A percentile compares a stretch with the other conserved stretches of the same genome.
These are phyloP conservation scores for Mycena floridula DNA, from an alignment of 768 basidiomycete genomes.

Conservation along the genomic window DNA sequence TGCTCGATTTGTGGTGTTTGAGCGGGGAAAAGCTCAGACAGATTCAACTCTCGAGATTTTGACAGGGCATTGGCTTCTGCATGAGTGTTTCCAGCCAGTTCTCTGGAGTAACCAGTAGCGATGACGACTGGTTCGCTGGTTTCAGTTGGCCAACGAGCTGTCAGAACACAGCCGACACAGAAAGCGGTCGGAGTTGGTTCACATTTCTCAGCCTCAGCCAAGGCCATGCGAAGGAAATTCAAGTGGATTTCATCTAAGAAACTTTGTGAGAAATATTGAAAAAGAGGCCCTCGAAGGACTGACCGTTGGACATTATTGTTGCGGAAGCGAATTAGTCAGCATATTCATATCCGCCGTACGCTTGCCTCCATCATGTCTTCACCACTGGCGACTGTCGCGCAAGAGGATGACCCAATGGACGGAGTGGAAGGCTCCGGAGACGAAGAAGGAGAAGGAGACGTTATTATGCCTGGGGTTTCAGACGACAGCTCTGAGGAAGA, in stretches of 20 bases:
- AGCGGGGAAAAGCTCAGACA: constrained; percentile 38
- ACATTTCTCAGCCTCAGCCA: constrained; percentile 68
- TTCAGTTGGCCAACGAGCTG: constrained; percentile 35
- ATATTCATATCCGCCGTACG: constrained; percentile 5
- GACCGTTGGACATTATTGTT: neutral
- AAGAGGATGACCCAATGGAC: constrained; percentile 59
- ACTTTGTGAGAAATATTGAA: neutral
- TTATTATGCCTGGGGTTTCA: constrained; percentile 44
- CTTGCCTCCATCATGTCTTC: constrained; percentile 48
- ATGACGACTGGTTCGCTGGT: constrained; percentile 44
- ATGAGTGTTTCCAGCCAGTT: constrained; percentile 91
- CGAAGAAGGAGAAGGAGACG: constrained; percentile 54
- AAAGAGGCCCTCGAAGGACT: neutral
- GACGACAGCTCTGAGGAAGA: constrained; percentile 88
- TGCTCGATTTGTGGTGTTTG: constrained; percentile 34
- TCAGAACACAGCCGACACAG: constrained; percentile 85
- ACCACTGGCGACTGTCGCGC: constrained; percentile 29
- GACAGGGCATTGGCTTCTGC: constrained; percentile 91
- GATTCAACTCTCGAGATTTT: constrained; percentile 47
- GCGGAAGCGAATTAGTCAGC: neutral
- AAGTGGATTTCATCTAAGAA: constrained; percentile 4
- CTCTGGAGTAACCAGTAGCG: constrained; percentile 83
- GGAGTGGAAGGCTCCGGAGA: constrained; percentile 44
- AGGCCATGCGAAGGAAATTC: constrained; percentile 54
- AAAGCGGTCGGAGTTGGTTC: constrained; percentile 70